phyloP scores from a whole-genome alignment of 352 stramenopile genomes.

The Pythium folliculosum region DNA sequence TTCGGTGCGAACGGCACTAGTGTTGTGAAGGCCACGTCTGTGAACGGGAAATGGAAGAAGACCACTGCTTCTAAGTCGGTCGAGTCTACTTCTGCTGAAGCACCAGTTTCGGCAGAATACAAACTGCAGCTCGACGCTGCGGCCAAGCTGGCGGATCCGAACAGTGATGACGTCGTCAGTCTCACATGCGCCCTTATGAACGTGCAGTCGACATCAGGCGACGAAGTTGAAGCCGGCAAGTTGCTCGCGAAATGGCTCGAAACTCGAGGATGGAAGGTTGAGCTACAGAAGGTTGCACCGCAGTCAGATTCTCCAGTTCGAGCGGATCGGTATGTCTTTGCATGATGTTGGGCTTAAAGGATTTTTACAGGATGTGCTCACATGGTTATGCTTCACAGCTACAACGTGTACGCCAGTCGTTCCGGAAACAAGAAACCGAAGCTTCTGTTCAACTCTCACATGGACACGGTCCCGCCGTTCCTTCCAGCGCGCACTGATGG shows the following conservation, averaged over 20 bases:
- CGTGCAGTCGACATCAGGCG: slow-evolving; percentile 64
- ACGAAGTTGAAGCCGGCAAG: slow-evolving; percentile 73
- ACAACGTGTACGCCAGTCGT: slow-evolving; percentile 77
- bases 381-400: slow-evolving; percentile 28
- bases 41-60: slow-evolving; percentile 72
- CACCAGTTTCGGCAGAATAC: slow-evolving; percentile 43
- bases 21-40: slow-evolving; percentile 70
- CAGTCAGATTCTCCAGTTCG: slow-evolving; percentile 64
- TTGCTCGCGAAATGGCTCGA: slow-evolving; percentile 68
- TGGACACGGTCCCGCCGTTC: slow-evolving; percentile 81
- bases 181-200: slow-evolving; percentile 73
- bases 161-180: slow-evolving; percentile 65
- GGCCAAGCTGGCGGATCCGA: slow-evolving; percentile 48
- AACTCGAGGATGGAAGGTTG: slow-evolving; percentile 66
- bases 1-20: slow-evolving; percentile 71
- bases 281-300: slow-evolving; percentile 70
- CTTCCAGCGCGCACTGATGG: slow-evolving; percentile 65
- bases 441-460: slow-evolving; percentile 87
- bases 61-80: slow-evolving; percentile 27
- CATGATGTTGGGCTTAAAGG: background rate
- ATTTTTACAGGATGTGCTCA: slow-evolving; percentile 1
- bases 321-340: slow-evolving; percentile 43
- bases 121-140: slow-evolving; percentile 45
- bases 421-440: slow-evolving; percentile 52
- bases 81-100: slow-evolving; percentile 5